Conservation (phyloP, 192 early-diverging fungal genomes). For the Entophlyctis luteolus region DNA sequence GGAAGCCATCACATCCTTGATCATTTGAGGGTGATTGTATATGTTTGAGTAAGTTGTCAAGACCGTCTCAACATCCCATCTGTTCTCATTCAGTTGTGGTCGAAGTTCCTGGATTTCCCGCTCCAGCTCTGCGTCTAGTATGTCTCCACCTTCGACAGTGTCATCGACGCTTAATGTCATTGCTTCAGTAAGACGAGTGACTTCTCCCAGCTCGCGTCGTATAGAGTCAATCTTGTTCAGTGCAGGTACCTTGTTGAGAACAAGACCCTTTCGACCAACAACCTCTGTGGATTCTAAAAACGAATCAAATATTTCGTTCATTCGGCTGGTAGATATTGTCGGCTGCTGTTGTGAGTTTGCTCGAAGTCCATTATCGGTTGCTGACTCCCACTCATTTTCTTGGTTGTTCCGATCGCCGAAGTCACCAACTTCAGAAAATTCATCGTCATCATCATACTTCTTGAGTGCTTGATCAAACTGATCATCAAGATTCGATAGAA, state of each 20-base stretch:
- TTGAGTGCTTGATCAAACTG: constrained; percentile 77
- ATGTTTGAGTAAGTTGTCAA: constrained; percentile 88
- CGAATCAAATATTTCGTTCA: constrained; percentile 49
- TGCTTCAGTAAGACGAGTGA: constrained; percentile 14
- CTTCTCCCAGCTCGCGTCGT: constrained; percentile 35
- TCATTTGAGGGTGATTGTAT: constrained; percentile 85
- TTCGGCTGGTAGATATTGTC: constrained; percentile 7
- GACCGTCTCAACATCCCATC: constrained; percentile 92
- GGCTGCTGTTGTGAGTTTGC: not conserved
- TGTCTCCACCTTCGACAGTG: constrained; percentile 42
- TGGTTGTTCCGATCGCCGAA: constrained; percentile 28
- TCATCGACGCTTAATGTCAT: constrained; percentile 27
- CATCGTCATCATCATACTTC: constrained; percentile 48
- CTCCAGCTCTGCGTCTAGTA: constrained; percentile 59
- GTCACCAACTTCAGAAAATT: constrained; percentile 34
- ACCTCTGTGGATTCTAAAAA: constrained; percentile 45
- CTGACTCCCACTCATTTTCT: not conserved
- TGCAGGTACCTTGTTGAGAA: constrained; percentile 29
- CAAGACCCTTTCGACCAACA: constrained; percentile 32
- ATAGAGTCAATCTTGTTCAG: constrained; percentile 36
- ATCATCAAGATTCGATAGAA: constrained; percentile 87
- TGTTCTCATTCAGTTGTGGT: constrained; percentile 39
- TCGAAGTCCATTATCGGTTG: no score
- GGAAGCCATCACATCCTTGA: constrained; percentile 52
- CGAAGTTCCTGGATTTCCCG: constrained; percentile 37